Conservation (phyloP, 495 filamentous ascomycete genomes). For the Aspergillus haitiensis region DNA sequence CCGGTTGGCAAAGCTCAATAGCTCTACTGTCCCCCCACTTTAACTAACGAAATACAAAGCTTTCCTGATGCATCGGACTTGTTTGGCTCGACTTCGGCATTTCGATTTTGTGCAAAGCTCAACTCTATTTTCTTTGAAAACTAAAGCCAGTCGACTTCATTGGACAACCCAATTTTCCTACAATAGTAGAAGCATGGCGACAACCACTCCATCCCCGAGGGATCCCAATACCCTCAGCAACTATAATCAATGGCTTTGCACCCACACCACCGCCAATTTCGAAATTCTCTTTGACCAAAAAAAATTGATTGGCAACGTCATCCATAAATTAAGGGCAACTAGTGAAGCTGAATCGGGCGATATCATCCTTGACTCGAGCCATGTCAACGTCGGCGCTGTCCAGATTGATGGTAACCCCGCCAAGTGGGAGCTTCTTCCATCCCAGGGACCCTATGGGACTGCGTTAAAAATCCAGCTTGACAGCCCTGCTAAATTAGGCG, state of each 20-base stretch:
- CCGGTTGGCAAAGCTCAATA: not conserved
- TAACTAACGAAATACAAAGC: not conserved
- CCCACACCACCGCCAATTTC: conserved; percentile 75
- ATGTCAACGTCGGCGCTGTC: conserved; percentile 68
- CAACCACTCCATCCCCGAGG: conserved; percentile 56
- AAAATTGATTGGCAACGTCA: conserved; percentile 70
- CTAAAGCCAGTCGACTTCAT: not conserved
- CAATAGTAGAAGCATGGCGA: conserved; percentile 39
- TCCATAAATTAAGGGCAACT: conserved; percentile 68
- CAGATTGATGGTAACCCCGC: conserved; percentile 58
- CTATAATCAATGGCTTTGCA: conserved; percentile 79
- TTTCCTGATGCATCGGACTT: conserved; percentile 9
- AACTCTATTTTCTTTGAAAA: conserved; percentile 4
- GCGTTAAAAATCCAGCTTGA: conserved; percentile 73
- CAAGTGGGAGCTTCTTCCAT: conserved; percentile 68
- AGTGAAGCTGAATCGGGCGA: conserved; percentile 68
- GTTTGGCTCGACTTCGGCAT: conserved; percentile 10
- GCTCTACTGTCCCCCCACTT: conserved; percentile 1
- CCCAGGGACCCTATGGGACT: conserved; percentile 73
- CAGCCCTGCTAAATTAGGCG: conserved; percentile 59
- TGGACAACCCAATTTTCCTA: conserved; percentile 11
- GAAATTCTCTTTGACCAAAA: conserved; percentile 78
- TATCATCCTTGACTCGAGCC: conserved; percentile 84
- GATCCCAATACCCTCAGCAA: conserved; percentile 94
- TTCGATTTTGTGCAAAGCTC: conserved; percentile 6